Evolutionary conservation across 2,329 filamentous ascomycete genomes (phyloP).

Genomic region (Tolypocladium sp.): DNA sequence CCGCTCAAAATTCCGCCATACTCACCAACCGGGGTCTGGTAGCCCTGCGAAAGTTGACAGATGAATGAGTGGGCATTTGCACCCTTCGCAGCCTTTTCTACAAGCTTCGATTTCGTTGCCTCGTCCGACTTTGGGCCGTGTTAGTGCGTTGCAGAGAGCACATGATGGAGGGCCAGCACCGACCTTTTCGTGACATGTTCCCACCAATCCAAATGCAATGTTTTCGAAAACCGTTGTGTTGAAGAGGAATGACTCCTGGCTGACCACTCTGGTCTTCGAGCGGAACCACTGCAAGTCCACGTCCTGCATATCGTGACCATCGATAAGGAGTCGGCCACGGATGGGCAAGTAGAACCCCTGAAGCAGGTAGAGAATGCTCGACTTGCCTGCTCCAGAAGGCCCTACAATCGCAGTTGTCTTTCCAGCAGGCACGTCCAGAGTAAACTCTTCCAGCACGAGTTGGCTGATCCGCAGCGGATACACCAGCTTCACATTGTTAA

Average conservation of each 20-base stretch:
- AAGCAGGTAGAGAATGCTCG: slow-evolving; percentile 56
- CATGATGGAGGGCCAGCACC: not conserved
- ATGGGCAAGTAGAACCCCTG: slow-evolving; percentile 51
- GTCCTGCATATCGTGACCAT: slow-evolving; percentile 23
- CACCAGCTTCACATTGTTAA: slow-evolving; percentile 52
- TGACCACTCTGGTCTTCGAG: slow-evolving; percentile 34
- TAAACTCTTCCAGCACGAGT: slow-evolving; percentile 46
- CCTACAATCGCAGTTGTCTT: slow-evolving; percentile 65
- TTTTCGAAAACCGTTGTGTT: slow-evolving; percentile 18
- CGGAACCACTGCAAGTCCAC: slow-evolving; percentile 37
- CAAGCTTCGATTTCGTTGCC: not conserved
- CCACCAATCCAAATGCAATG: slow-evolving; percentile 12
- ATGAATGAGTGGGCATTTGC: slow-evolving; percentile 16
- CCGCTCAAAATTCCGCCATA: slow-evolving; percentile 26
- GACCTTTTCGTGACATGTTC: not conserved
- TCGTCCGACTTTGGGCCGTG: not conserved
- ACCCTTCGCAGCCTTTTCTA: slow-evolving; percentile 9
- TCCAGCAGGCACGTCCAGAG: slow-evolving; percentile 44
- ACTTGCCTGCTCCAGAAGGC: slow-evolving; percentile 59
- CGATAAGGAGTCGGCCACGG: slow-evolving; percentile 26
- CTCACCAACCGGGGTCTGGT: slow-evolving; percentile 13
- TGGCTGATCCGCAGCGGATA: slow-evolving; percentile 54
- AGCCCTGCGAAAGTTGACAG: slow-evolving; percentile 10
- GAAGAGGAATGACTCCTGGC: slow-evolving; percentile 16
- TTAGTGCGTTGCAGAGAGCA: not conserved